Evolutionary conservation across 345 rosid genomes (phyloP).

Genomic region (Eucalyptus decipiens): DNA sequence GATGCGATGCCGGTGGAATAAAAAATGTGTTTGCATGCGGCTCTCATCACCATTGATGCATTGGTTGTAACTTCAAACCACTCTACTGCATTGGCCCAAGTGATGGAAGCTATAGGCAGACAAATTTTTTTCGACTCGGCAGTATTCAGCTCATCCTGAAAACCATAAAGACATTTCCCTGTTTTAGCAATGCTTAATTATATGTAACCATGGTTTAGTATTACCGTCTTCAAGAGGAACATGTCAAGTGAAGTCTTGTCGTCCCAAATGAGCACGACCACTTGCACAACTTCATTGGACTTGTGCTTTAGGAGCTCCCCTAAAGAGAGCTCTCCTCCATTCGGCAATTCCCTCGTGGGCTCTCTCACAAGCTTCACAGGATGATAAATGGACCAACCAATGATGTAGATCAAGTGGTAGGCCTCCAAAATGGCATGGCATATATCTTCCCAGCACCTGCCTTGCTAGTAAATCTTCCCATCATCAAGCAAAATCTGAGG

Average conservation of each 20-base stretch:
- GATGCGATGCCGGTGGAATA: too few relatives aligned
- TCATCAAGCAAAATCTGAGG: constrained; percentile 30
- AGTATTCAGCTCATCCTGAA: too few relatives aligned
- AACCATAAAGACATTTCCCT: neutral
- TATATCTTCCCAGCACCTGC: constrained; percentile 54
- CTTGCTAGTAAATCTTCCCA: constrained; percentile 8
- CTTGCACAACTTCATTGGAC: constrained; percentile 57
- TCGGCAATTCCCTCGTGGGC: constrained; percentile 34
- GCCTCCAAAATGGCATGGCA: constrained; percentile 61
- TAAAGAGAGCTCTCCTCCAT: constrained; percentile 35
- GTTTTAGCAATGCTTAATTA: neutral
- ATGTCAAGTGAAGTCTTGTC: constrained; percentile 53
- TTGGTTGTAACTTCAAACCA: too few relatives aligned
- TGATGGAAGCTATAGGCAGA: rapidly evolving
- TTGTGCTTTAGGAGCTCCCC: constrained; percentile 49
- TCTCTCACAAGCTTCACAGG: constrained; percentile 49
- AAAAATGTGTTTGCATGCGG: too few relatives aligned
- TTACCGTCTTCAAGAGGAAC: constrained; percentile 32
- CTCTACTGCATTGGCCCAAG: neutral
- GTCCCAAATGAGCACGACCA: constrained; percentile 47
- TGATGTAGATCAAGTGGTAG: constrained; percentile 36
- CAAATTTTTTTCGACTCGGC: too few relatives aligned
- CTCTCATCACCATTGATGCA: too few relatives aligned
- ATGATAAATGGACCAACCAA: constrained; percentile 59
- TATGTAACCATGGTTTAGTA: neutral